These are phyloP conservation scores for Piper betle DNA, from an alignment of 164 flowering plant species.

Conservation along the genomic window DNA sequence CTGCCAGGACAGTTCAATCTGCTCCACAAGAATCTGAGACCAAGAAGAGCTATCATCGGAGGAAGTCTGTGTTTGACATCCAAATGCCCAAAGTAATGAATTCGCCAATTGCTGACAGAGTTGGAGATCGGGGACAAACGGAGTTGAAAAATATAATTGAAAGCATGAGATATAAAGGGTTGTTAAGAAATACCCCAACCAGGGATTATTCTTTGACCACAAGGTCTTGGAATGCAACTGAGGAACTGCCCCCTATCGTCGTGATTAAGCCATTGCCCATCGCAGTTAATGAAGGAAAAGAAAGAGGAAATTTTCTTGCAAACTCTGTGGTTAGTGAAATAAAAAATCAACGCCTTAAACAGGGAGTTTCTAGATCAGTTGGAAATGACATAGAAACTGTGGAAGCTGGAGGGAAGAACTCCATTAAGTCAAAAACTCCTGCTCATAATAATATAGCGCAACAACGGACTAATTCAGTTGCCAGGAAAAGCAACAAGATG, in stretches of 20 bases:
- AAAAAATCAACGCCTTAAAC: constrained; percentile 7
- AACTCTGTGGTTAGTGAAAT: neutral
- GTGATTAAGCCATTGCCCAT: constrained; percentile 48
- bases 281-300: constrained; percentile 11
- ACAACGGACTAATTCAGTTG: constrained; percentile 17
- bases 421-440: constrained; percentile 18
- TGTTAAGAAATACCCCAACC: constrained; percentile 20
- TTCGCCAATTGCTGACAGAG: constrained; percentile 11
- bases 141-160: constrained; percentile 48
- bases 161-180: constrained; percentile 40
- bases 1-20: constrained; percentile 19
- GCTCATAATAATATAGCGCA: constrained; percentile 10
- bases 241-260: constrained; percentile 59
- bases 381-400: constrained; percentile 7
- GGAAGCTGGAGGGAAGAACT: constrained; percentile 8
- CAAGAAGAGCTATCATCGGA: constrained; percentile 11
- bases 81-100: constrained; percentile 40
- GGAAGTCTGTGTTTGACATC: constrained; percentile 26
- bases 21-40: constrained; percentile 10
- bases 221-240: constrained; percentile 5
- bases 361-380: constrained; percentile 3
- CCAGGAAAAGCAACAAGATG: constrained; percentile 16
- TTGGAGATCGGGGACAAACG: constrained; percentile 18
- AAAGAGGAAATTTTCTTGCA: constrained; percentile 6
- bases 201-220: constrained; percentile 8